Evolutionary conservation across 1,284 basidiomycete genomes (phyloP), one percentile per base, ranked within the genome.

Genomic region (Puccinia horiana): DNA sequence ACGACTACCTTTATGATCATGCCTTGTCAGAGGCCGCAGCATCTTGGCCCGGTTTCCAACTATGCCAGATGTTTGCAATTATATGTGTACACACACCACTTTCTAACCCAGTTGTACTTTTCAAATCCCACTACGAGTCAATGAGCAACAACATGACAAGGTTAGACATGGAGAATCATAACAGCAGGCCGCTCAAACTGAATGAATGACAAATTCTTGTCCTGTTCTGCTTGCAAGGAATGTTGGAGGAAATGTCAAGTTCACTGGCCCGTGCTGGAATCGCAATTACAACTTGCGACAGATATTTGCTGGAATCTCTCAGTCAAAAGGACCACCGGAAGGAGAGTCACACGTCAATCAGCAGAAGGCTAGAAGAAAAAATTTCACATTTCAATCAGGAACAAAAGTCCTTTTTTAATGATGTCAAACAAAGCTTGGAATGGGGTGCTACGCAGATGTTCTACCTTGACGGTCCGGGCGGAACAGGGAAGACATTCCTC

Each of bases 391-490:
- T n/a, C 11, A 20, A 56, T 26, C 8, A 56, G 9, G 9, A n/a
- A 23, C 20, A 18, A 26, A 9, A 56, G 23, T 23, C 14, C 4
- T 4, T 8, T 23, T 4, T 5, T 23, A 23, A 47, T 8, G 49
- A 12, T 52, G 49, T 52, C 83, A 89, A 1, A 0, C 0, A 74
- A 74, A n/a, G n/a, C n/a, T 42, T 18, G 37, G 0, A 44, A 47
- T 0, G 83, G 2, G 4, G 29, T 2, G 20, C 26, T 11, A 5
- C 37, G 1, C 35, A 63, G 20, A 63, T n/a, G 37, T 83, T 0
- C 90, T 89, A 84, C 90, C 90, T 90, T 14, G 84, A 89, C 81
- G 89, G 89, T 63, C 85, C 87, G 37, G 89, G 88, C 69, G 89
- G 89, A 0, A 88, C 87, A 82, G 89, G 89, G 1, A 91, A 90